A percentile compares a stretch with the other conserved stretches of the same genome.
These are phyloP conservation scores for Gnomoniopsis smithogilvyi DNA, from an alignment of 2,329 filamentous ascomycete species.

Conservation along the genomic window DNA sequence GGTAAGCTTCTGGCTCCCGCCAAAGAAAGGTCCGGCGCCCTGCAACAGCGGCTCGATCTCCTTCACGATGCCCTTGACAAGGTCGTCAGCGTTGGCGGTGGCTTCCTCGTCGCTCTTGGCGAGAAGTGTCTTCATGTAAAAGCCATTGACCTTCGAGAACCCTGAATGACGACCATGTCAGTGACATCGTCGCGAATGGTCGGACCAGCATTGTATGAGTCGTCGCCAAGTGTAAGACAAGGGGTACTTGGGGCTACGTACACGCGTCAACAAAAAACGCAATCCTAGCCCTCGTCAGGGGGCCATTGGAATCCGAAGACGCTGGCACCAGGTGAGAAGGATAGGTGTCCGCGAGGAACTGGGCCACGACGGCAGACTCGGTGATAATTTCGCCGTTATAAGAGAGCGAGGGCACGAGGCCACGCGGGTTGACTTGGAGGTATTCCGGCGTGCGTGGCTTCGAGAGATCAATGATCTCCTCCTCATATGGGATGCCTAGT, in stretches of 20 bases:
- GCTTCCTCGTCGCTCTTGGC: slow-evolving; percentile 48
- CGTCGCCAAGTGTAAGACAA: too few species aligned
- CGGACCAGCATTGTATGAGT: too few species aligned
- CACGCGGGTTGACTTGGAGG: slow-evolving; percentile 73
- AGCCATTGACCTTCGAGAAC: slow-evolving; percentile 55
- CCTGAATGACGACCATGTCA: slow-evolving; percentile 21
- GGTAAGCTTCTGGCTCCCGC: slow-evolving; percentile 61
- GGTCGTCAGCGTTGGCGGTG: slow-evolving; percentile 42
- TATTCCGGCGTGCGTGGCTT: slow-evolving; percentile 70
- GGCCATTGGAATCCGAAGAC: slow-evolving; percentile 46
- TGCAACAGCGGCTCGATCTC: slow-evolving; percentile 70
- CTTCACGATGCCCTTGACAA: slow-evolving; percentile 58
- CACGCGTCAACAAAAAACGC: slow-evolving; percentile 70
- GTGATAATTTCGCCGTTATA: slow-evolving; percentile 67
- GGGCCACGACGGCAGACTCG: slow-evolving; percentile 70
- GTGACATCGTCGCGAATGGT: not conserved
- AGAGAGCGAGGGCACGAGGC: slow-evolving; percentile 69
- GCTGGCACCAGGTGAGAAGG: slow-evolving; percentile 64
- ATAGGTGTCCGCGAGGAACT: slow-evolving; percentile 67
- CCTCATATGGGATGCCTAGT: slow-evolving; percentile 62
- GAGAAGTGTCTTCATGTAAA: slow-evolving; percentile 44
- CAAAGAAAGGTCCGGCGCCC: slow-evolving; percentile 58
- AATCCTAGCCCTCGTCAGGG: slow-evolving; percentile 64
- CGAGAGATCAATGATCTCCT: slow-evolving; percentile 69
- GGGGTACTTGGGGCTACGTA: not conserved